These are phyloP conservation scores for Cicer arietinum DNA, from an alignment of 306 rosid species.

Conservation along the genomic window DNA sequence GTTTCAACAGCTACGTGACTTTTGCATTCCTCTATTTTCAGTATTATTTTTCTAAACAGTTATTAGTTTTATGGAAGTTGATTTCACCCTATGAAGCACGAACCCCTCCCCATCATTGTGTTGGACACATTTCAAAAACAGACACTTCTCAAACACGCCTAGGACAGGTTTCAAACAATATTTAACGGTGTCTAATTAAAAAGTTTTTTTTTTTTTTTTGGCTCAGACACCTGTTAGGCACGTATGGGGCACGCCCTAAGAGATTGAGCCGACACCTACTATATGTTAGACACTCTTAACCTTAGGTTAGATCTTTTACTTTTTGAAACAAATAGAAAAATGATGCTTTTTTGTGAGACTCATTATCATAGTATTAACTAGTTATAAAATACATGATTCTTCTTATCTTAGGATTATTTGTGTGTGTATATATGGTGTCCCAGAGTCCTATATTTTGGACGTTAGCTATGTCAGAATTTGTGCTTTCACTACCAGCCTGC, in stretches of 20 bases:
- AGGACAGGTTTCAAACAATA: neutral
- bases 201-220: neutral
- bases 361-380: neutral
- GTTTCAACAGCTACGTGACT: too few relatives aligned
- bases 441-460: too few relatives aligned
- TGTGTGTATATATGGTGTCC: too few relatives aligned
- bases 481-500: too few relatives aligned
- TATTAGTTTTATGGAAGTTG: too few relatives aligned
- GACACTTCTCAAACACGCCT: neutral
- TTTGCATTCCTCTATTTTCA: too few relatives aligned
- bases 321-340: neutral
- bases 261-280: neutral
- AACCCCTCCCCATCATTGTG: too few relatives aligned
- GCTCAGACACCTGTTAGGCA: neutral
- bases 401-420: neutral
- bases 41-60: too few relatives aligned
- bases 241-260: neutral
- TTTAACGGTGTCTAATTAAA: neutral
- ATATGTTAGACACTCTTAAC: neutral
- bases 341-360: neutral
- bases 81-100: too few relatives aligned
- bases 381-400: neutral
- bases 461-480: too few relatives aligned
- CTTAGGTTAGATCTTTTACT: neutral
- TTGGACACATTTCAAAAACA: neutral